Conservation (phyloP, 2,329 filamentous ascomycete species). For the Lecanicillium sp. region DNA sequence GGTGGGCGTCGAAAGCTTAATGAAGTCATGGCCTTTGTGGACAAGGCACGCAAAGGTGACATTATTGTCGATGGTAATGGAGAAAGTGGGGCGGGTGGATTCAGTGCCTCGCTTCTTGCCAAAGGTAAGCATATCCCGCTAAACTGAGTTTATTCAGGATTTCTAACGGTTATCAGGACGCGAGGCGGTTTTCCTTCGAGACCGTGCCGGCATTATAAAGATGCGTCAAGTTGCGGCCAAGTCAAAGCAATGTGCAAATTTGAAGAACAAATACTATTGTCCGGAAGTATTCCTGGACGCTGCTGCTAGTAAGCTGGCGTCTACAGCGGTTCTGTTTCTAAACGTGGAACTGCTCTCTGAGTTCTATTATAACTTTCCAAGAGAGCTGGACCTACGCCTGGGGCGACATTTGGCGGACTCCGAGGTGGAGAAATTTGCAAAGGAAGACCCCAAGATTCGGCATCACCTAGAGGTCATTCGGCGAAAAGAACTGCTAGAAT, state of each 20-base stretch:
- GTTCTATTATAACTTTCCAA: slow-evolving; percentile 96
- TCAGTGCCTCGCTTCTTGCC: slow-evolving; percentile 76
- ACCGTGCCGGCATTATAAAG: slow-evolving; percentile 81
- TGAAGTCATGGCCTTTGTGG: slow-evolving; percentile 86
- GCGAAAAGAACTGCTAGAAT: slow-evolving; percentile 84
- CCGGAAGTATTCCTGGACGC: slow-evolving; percentile 97
- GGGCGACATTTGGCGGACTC: slow-evolving; percentile 70
- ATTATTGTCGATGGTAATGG: slow-evolving; percentile 77
- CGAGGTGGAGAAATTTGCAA: slow-evolving; percentile 82
- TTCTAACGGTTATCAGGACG: slow-evolving; percentile 51
- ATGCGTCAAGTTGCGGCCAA: slow-evolving; percentile 84
- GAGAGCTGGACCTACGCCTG: slow-evolving; percentile 80
- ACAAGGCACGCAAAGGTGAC: slow-evolving; percentile 81
- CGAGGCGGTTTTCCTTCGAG: slow-evolving; percentile 88
- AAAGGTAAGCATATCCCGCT: slow-evolving; percentile 51
- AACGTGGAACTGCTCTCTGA: slow-evolving; percentile 95
- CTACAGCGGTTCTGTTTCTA: slow-evolving; percentile 91
- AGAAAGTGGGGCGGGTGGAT: slow-evolving; percentile 80
- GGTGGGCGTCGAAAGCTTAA: slow-evolving; percentile 77
- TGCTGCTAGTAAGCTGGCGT: slow-evolving; percentile 87
- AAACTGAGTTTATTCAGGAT: too few species aligned
- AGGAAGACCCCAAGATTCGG: slow-evolving; percentile 84
- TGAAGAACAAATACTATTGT: slow-evolving; percentile 92
- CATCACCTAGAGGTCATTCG: slow-evolving; percentile 86
- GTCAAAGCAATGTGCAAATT: slow-evolving; percentile 76